A percentile compares a stretch with the other conserved stretches of the same genome.
phyloP scores from a whole-genome alignment of 2,329 filamentous ascomycete genomes.

The Passalora sequoiae region DNA sequence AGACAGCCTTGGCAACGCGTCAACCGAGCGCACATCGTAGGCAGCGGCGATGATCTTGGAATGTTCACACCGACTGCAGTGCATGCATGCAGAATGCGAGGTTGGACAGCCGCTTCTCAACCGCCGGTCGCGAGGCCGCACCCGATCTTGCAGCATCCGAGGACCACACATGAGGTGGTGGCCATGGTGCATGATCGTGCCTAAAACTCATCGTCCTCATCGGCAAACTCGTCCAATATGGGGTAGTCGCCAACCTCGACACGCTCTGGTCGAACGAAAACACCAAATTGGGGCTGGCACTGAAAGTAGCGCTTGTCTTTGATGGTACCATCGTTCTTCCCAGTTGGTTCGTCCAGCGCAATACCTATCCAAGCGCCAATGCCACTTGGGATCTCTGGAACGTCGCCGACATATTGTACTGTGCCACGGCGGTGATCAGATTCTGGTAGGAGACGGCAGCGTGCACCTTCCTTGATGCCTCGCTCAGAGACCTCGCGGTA shows the following conservation, averaged over 20 bases:
- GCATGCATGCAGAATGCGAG: too few species aligned
- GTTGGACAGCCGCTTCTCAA: too few species aligned
- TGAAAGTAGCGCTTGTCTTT: slow-evolving; percentile 63
- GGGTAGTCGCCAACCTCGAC: slow-evolving; percentile 72
- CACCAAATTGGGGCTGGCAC: slow-evolving; percentile 63
- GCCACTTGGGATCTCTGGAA: slow-evolving; percentile 64
- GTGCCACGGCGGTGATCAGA: slow-evolving; percentile 65
- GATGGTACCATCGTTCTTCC: slow-evolving; percentile 76
- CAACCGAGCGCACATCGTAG: too few species aligned
- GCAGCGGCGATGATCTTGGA: too few species aligned
- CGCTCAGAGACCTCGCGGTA: slow-evolving; percentile 65
- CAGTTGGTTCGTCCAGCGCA: slow-evolving; percentile 68
- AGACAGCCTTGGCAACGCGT: too few species aligned
- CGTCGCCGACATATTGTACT: slow-evolving; percentile 66
- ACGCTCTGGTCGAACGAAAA: slow-evolving; percentile 73
- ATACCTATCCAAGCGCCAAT: slow-evolving; percentile 66
- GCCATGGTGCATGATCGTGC: too few species aligned
- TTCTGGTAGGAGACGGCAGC: slow-evolving; percentile 49
- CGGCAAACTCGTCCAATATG: slow-evolving; percentile 61
- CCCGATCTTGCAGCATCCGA: too few species aligned
- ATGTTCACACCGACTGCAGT: too few species aligned
- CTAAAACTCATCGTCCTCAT: slow-evolving; percentile 70
- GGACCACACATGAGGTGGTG: too few species aligned
- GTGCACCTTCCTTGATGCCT: slow-evolving; percentile 42
- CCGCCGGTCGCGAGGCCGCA: too few species aligned